Conservation (phyloP, 495 filamentous ascomycete species). For the Penicillium bialowiezense region DNA sequence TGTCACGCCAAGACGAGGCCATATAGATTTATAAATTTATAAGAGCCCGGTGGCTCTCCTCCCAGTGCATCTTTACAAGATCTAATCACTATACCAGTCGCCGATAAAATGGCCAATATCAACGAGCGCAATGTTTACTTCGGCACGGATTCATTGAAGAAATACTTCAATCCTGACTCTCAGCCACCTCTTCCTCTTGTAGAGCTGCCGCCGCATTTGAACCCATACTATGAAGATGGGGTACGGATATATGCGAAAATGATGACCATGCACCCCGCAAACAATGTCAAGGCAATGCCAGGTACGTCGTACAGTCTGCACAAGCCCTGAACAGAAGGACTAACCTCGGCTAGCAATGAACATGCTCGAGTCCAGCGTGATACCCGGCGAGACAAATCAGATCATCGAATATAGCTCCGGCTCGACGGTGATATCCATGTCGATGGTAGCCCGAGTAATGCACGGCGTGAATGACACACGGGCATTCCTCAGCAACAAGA, state of each 20-base stretch:
- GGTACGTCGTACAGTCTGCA: constrained; percentile 34
- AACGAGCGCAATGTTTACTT: constrained; percentile 55
- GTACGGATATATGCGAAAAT: constrained; percentile 64
- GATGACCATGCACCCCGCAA: constrained; percentile 60
- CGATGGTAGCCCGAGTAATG: constrained; percentile 52
- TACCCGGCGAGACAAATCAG: constrained; percentile 41
- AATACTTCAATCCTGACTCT: constrained; percentile 58
- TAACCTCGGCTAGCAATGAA: constrained; percentile 44
- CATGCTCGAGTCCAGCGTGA: constrained; percentile 48
- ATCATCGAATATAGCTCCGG: constrained; percentile 63
- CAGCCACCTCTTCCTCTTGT: constrained; percentile 57
- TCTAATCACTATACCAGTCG: too few relatives aligned
- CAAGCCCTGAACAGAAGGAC: neutral
- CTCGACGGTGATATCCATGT: constrained; percentile 60
- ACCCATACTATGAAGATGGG: constrained; percentile 54
- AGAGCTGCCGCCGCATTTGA: constrained; percentile 54
- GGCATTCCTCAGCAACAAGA: constrained; percentile 62
- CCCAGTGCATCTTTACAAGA: too few relatives aligned
- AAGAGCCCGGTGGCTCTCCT: too few relatives aligned
- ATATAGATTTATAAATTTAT: neutral
- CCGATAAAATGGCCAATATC: constrained; percentile 30
- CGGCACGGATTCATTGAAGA: constrained; percentile 49
- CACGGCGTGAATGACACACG: constrained; percentile 51
- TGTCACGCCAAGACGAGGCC: constrained; percentile 13
- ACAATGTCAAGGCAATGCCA: constrained; percentile 63